Percentiles rank a stretch among this genome's conserved stretches.
Evolutionary conservation across 2,329 filamentous ascomycete genomes (phyloP).

Genomic region (Colletotrichum spaethianum): DNA sequence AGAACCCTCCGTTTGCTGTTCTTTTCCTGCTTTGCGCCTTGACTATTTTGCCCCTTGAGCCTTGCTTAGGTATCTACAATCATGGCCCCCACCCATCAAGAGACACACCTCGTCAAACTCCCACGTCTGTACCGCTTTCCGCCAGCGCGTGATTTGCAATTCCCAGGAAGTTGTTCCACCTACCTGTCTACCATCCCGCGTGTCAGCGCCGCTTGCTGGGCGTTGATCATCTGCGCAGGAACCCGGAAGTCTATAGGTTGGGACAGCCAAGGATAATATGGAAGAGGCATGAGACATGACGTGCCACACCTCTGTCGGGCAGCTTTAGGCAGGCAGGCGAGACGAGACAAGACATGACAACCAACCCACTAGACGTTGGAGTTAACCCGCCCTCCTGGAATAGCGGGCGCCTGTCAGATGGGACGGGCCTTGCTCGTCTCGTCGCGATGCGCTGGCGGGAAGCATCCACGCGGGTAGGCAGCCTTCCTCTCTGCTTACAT

Average conservation of each 20-base stretch:
- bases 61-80: neutral
- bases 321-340: conserved; percentile 2
- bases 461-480: neutral
- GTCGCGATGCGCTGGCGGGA: conserved; percentile 39
- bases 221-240: conserved; percentile 51
- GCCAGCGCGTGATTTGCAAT: conserved; percentile 32
- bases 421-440: conserved; percentile 37
- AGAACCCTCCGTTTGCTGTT: neutral
- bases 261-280: conserved; percentile 2
- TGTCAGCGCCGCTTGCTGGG: conserved; percentile 27
- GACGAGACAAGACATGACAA: neutral
- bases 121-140: neutral
- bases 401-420: conserved; percentile 33
- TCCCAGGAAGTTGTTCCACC: neutral
- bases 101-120: conserved; percentile 26
- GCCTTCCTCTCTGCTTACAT: neutral
- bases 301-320: conserved; percentile 27
- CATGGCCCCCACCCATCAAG: conserved; percentile 3
- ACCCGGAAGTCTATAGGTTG: conserved; percentile 44
- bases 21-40: neutral
- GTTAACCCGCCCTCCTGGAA: conserved; percentile 15
- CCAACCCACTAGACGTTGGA: neutral
- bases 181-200: neutral
- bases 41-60: neutral
- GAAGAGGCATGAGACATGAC: conserved; percentile 21